Percentiles rank a stretch among this genome's conserved stretches.
Evolutionary conservation across 768 basidiomycete species (phyloP).

Genomic region (Collybiopsis luxurians): DNA sequence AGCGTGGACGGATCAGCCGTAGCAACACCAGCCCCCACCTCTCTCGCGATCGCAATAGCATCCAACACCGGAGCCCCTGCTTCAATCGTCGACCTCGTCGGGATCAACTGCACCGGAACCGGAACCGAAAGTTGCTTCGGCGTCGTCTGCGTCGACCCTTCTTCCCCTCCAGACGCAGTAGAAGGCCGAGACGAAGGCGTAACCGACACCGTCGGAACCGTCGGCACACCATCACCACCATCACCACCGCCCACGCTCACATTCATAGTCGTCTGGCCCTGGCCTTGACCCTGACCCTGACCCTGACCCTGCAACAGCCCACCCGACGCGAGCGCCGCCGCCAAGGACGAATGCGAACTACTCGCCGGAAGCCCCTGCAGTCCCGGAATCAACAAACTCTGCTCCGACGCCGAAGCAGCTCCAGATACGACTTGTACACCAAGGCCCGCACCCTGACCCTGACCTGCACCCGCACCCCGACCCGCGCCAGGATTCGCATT

Average conservation of each 20-base stretch:
- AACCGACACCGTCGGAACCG: not conserved
- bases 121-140: not conserved
- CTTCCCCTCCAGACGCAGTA: not conserved
- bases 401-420: not conserved
- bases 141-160: not conserved
- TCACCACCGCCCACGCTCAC: too few relatives aligned
- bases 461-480: too few relatives aligned
- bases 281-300: too few relatives aligned
- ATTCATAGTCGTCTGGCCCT: too few relatives aligned
- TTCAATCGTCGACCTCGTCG: not conserved
- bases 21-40: too few relatives aligned
- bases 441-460: too few relatives aligned
- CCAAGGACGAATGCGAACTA: slow-evolving; percentile 1
- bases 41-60: too few relatives aligned
- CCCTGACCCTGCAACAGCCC: too few relatives aligned
- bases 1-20: too few relatives aligned
- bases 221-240: not conserved
- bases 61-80: not conserved
- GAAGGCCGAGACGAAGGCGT: slow-evolving; percentile 10
- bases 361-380: not conserved
- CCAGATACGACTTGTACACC: not conserved
- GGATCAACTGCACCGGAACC: not conserved
- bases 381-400: not conserved
- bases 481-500: too few relatives aligned
- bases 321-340: too few relatives aligned